Percentiles rank a stretch among this genome's conserved stretches.
Conservation (phyloP, 192 early-diverging fungal species). For the Obelidium mucronatum region DNA sequence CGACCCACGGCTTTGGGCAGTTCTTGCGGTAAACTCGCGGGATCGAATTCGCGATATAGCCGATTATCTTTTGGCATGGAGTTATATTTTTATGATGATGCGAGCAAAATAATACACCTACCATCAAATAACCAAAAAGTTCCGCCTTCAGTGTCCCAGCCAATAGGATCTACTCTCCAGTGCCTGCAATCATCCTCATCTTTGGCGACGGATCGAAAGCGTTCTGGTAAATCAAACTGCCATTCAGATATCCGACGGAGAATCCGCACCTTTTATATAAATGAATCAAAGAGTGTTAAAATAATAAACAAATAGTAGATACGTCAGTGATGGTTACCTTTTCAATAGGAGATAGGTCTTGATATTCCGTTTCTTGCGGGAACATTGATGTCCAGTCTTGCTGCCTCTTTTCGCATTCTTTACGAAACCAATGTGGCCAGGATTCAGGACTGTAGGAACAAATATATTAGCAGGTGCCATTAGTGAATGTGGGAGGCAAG, state of each 20-base stretch:
- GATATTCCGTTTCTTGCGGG: constrained; percentile 48
- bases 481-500: too few species aligned
- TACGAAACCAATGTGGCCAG: constrained; percentile 42
- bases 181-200: constrained; percentile 66
- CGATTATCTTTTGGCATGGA: too few species aligned
- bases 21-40: too few species aligned
- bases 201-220: constrained; percentile 59
- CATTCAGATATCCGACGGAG: constrained; percentile 63
- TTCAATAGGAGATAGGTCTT: constrained; percentile 54
- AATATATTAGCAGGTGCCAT: neutral
- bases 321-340: constrained; percentile 55
- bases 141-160: constrained; percentile 69
- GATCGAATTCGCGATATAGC: constrained; percentile 63
- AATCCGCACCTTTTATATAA: too few species aligned
- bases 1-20: too few species aligned
- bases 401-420: constrained; percentile 43
- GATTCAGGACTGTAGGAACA: constrained; percentile 39
- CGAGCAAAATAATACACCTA: constrained; percentile 43
- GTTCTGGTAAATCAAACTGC: constrained; percentile 76
- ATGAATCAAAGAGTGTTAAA: too few species aligned
- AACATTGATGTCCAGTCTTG: constrained; percentile 49
- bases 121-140: constrained; percentile 85
- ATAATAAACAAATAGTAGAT: too few species aligned
- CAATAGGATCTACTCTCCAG: constrained; percentile 81
- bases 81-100: too few species aligned